phyloP scores from a whole-genome alignment of 345 rosid species.

The Firmiana major region DNA sequence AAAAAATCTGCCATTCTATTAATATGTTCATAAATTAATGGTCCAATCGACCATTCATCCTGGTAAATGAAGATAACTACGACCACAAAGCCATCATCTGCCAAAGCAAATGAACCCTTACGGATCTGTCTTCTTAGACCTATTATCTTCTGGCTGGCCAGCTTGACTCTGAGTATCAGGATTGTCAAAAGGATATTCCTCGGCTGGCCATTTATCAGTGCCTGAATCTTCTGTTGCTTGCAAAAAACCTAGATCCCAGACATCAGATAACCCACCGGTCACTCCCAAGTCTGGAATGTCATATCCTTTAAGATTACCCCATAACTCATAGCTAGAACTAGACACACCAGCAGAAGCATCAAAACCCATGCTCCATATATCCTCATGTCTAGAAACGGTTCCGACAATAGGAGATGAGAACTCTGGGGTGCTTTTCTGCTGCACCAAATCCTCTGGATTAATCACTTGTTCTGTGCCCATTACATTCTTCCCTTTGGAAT shows the following conservation, averaged over 20 bases:
- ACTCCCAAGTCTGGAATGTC: conserved; percentile 49
- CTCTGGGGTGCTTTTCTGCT: conserved; percentile 31
- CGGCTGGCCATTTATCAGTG: conserved; percentile 43
- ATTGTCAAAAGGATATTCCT: conserved; percentile 27
- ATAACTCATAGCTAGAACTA: conserved; percentile 45
- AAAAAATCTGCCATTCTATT: conserved; percentile 20
- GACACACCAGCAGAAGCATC: conserved; percentile 42
- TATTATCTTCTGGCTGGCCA: conserved; percentile 29
- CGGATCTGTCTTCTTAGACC: conserved; percentile 25
- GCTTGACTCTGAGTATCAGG: conserved; percentile 18
- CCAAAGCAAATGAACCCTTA: conserved; percentile 23
- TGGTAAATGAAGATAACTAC: conserved; percentile 14
- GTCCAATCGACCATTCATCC: conserved; percentile 18
- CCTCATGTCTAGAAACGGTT: conserved; percentile 43
- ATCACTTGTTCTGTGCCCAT: conserved; percentile 34
- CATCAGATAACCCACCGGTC: conserved; percentile 51
- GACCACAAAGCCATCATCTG: conserved; percentile 17
- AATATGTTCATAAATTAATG: conserved; percentile 22
- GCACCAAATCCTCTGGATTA: conserved; percentile 36
- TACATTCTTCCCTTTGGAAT: conserved; percentile 41
- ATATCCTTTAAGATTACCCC: conserved; percentile 44
- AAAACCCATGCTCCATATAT: conserved; percentile 64
- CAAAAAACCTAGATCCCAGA: conserved; percentile 53
- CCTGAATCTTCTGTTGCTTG: conserved; percentile 47
- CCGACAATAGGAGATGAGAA: conserved; percentile 35